A percentile compares a stretch with the other conserved stretches of the same genome.
Conservation (phyloP, 2,329 filamentous ascomycete species). For the Cladorrhinum sp. region DNA sequence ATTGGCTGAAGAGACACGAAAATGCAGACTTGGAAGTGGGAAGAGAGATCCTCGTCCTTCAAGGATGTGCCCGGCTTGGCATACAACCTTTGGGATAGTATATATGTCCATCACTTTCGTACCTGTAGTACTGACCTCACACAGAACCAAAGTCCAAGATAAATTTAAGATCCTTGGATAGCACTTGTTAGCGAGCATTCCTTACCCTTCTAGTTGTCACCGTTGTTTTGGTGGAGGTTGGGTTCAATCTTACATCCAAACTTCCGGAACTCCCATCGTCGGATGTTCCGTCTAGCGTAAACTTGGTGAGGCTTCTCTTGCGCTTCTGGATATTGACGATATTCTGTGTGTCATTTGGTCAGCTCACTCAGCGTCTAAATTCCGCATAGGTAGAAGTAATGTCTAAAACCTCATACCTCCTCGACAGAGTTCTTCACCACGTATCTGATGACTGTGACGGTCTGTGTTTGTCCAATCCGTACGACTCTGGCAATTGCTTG, state of each 20-base stretch:
- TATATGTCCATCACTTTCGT: too few relatives aligned
- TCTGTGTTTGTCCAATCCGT: conserved; percentile 9
- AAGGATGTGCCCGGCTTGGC: too few relatives aligned
- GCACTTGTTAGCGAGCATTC: too few relatives aligned
- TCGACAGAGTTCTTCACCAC: conserved; percentile 5
- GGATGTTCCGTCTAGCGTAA: background rate
- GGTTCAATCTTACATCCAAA: background rate
- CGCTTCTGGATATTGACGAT: conserved; percentile 4
- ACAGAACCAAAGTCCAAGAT: background rate
- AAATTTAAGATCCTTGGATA: conserved; percentile 7
- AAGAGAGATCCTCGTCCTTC: too few relatives aligned
- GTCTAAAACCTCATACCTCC: conserved; percentile 1
- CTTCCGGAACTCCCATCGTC: conserved; percentile 3
- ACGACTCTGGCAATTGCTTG: conserved; percentile 10
- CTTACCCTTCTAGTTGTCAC: background rate
- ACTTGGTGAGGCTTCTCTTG: conserved; percentile 5
- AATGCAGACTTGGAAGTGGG: too few relatives aligned
- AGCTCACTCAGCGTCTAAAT: too few relatives aligned
- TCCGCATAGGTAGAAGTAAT: background rate
- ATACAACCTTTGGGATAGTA: too few relatives aligned
- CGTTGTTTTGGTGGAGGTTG: background rate
- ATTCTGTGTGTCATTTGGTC: background rate
- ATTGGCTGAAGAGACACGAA: too few relatives aligned
- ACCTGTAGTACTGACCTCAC: too few relatives aligned
- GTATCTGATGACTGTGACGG: conserved; percentile 6